phyloP scores from a whole-genome alignment of 345 rosid genomes.

The Cardamine chenopodiifolia region DNA sequence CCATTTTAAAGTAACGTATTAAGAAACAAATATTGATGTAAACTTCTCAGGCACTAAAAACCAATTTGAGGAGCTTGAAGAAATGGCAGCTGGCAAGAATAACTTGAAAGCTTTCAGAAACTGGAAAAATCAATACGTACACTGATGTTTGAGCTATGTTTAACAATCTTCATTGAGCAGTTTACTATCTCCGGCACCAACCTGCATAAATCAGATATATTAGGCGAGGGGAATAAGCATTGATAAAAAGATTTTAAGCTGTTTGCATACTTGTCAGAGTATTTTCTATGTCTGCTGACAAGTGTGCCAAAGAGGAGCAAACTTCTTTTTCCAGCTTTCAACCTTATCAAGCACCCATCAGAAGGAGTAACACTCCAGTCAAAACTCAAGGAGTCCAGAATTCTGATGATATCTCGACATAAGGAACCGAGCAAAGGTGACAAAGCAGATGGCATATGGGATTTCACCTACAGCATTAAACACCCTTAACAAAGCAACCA shows the following conservation, averaged over 20 bases:
- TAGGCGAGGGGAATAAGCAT: constrained; percentile 9
- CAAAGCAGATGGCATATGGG: constrained; percentile 77
- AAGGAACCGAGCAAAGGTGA: constrained; percentile 61
- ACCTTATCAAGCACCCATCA: constrained; percentile 52
- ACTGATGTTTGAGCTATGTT: constrained; percentile 54
- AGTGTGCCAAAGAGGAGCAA: constrained; percentile 72
- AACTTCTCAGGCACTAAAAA: not conserved
- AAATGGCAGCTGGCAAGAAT: constrained; percentile 5
- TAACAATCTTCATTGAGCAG: constrained; percentile 64
- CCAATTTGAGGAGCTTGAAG: constrained; percentile 23
- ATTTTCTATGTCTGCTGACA: constrained; percentile 80
- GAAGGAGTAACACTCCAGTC: constrained; percentile 45
- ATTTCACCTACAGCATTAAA: constrained; percentile 65
- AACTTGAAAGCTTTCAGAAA: constrained; percentile 18
- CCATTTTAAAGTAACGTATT: constrained; percentile 1
- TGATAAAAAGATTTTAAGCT: constrained; percentile 10
- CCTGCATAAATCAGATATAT: constrained; percentile 50
- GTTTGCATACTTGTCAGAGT: constrained; percentile 67
- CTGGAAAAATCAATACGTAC: constrained; percentile 49
- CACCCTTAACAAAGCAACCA: constrained; percentile 40
- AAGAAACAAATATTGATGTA: constrained; percentile 9
- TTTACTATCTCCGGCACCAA: constrained; percentile 68
- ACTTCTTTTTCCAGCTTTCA: constrained; percentile 78
- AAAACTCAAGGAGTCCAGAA: constrained; percentile 69
- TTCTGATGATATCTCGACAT: constrained; percentile 57